These are phyloP conservation scores for Quercus alba DNA, from an alignment of 306 rosid genomes.

Conservation along the genomic window DNA sequence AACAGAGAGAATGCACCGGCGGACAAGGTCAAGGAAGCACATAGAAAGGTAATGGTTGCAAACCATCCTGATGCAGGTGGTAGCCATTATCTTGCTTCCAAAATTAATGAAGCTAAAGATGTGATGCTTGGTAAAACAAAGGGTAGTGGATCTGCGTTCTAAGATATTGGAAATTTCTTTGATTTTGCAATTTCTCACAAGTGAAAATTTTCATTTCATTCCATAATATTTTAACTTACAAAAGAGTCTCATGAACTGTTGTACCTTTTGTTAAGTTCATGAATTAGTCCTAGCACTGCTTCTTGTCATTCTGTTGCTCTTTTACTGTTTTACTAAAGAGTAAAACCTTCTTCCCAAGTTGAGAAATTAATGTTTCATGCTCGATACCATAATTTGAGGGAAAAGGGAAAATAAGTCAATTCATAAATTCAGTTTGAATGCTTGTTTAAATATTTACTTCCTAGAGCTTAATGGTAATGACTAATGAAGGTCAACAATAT, in stretches of 20 bases:
- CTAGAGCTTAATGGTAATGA: background rate
- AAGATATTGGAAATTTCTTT: constrained; percentile 7
- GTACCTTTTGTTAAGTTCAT: background rate
- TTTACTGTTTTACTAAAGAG: background rate
- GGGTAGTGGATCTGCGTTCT: constrained; percentile 61
- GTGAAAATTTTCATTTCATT: background rate
- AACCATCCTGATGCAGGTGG: constrained; percentile 86
- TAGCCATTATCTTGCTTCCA: constrained; percentile 77
- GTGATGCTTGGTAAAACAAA: constrained; percentile 60
- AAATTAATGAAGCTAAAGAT: constrained; percentile 74
- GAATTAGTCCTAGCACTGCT: background rate
- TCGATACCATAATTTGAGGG: background rate
- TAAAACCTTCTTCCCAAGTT: background rate
- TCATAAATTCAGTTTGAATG: too few relatives aligned
- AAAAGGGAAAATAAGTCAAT: background rate
- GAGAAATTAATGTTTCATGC: background rate
- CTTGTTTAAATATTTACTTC: background rate
- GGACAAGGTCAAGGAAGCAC: constrained; percentile 75
- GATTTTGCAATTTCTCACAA: background rate
- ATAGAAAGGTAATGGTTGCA: constrained; percentile 74
- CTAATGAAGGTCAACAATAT: background rate
- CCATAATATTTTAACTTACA: background rate
- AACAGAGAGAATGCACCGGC: constrained; percentile 56
- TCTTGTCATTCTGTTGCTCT: background rate
- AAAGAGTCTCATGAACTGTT: background rate